Evolutionary conservation across 495 filamentous ascomycete species (phyloP).

Genomic region (Elasticomyces elasticus): DNA sequence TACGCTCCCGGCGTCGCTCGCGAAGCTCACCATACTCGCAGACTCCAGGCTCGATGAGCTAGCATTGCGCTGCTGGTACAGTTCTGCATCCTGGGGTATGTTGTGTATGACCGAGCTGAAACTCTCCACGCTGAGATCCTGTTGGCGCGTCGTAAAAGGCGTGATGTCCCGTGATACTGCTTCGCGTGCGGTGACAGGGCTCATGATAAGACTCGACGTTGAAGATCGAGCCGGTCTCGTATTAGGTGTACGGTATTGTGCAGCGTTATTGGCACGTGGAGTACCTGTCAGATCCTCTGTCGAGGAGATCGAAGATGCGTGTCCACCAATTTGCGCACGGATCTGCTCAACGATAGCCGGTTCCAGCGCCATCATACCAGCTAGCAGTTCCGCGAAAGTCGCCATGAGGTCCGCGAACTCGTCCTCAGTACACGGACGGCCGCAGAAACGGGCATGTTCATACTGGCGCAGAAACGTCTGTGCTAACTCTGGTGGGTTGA

Average conservation of each 20-base stretch:
- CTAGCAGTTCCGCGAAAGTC: slow-evolving; percentile 72
- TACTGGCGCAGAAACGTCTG: slow-evolving; percentile 62
- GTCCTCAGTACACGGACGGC: slow-evolving; percentile 45
- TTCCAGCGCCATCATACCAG: slow-evolving; percentile 59
- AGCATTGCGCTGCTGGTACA: neutral
- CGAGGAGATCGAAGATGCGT: neutral
- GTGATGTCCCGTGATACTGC: neutral
- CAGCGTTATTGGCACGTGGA: neutral
- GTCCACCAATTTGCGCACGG: slow-evolving; percentile 4
- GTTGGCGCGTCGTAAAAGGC: slow-evolving; percentile 2
- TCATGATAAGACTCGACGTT: neutral
- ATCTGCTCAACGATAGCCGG: slow-evolving; percentile 25
- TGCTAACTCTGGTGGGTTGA: slow-evolving; percentile 47
- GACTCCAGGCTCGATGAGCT: slow-evolving; percentile 1
- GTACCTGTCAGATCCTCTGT: too few species aligned
- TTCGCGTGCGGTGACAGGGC: slow-evolving; percentile 13
- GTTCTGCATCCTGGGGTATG: neutral
- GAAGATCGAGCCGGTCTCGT: neutral
- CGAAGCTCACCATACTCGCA: slow-evolving; percentile 2
- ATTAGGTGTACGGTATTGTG: neutral
- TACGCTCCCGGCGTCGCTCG: slow-evolving; percentile 14
- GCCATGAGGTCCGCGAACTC: slow-evolving; percentile 79
- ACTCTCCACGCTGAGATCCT: slow-evolving; percentile 11
- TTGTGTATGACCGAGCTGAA: slow-evolving; percentile 14
- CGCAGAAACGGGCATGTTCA: slow-evolving; percentile 74